Base-by-base conservation (phyloP, 2,329 filamentous ascomycete genomes). In the Fusarium clavum region DNA sequence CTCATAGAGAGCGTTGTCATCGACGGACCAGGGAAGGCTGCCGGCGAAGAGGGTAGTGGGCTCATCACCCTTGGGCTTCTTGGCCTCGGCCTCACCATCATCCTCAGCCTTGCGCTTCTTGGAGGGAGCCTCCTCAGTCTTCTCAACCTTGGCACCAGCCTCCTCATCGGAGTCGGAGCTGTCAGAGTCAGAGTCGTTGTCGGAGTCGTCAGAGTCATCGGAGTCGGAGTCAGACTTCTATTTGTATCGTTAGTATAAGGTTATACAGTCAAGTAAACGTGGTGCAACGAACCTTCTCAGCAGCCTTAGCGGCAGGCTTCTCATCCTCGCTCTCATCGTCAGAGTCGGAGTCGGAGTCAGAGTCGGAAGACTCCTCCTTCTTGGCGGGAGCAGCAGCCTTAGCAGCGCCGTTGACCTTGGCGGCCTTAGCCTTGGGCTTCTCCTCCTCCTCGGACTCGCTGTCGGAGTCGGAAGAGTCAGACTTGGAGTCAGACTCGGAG, bases 21-120 rank as follows among this genome's bases (percentile, higher is more conserved):
- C 93, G 56, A 97, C 86, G 78, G 91, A 93, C 94, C 94, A 98
- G 82, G 92, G 94, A 70, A 98, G 86, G 85, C 94, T 95, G 74
- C 94, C 94, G 72, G 94, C 90, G 81, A 97, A 98, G 57, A 98
- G 90, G 76, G 94, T 97, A 40, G 77, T 75, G 38, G 79, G 68
- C 41, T 66, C 81, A 60, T 90, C 87, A 38, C 85, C 86, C 86
- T 92, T 92, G 78, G 83, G 82, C 86, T 92, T 92, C 88, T 93
- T 93, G 65, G 86, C 81, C 38, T 86, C 81, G 56, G 70, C 61
- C 32, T 82, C 80, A 61, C 84, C 83, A 57, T 82, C 79, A 47
- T 86, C 83, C 71, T 86, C 84, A 60, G 80, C 81, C 81, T 85
- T 82, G 72, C 80, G 81, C 80, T 85, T 82, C 79, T 85, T 84